Conservation (phyloP, 306 rosid species). For the Cucurbita maxima region DNA sequence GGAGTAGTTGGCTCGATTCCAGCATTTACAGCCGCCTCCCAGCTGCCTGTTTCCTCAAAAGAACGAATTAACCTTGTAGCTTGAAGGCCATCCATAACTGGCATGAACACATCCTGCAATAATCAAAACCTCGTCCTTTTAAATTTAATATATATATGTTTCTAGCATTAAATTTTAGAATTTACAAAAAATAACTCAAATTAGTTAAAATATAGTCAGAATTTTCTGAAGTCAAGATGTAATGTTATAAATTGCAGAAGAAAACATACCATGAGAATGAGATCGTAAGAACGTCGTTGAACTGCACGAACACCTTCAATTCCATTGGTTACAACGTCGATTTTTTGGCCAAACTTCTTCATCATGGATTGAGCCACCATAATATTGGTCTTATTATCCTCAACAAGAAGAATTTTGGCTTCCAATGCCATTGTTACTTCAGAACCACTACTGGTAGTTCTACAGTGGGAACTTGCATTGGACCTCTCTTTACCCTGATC, state of each 20-base stretch:
- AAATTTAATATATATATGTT: no score
- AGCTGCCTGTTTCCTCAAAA: slow-evolving; percentile 71
- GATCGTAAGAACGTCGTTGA: slow-evolving; percentile 42
- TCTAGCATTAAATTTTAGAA: not conserved
- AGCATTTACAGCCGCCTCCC: slow-evolving; percentile 66
- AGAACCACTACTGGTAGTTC: slow-evolving; percentile 10
- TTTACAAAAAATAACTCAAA: not conserved
- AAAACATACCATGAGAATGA: slow-evolving; percentile 62
- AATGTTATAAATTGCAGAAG: not conserved
- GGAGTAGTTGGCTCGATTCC: slow-evolving; percentile 35
- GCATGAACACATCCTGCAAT: slow-evolving; percentile 86
- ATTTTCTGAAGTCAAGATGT: not conserved
- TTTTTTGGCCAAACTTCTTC: slow-evolving; percentile 70
- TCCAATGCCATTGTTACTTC: slow-evolving; percentile 21
- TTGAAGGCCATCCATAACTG: slow-evolving; percentile 85
- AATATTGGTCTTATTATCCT: slow-evolving; percentile 79
- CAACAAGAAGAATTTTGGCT: slow-evolving; percentile 81
- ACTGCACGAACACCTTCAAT: slow-evolving; percentile 68
- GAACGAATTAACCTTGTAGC: slow-evolving; percentile 80
- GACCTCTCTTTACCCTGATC: slow-evolving; percentile 26
- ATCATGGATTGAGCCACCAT: slow-evolving; percentile 90
- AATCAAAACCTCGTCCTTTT: not conserved
- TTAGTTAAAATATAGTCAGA: not conserved
- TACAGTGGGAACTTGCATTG: slow-evolving; percentile 16
- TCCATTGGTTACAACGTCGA: slow-evolving; percentile 78